Conservation (phyloP, 148 eudicot species). For the Polygonum maritimum region DNA sequence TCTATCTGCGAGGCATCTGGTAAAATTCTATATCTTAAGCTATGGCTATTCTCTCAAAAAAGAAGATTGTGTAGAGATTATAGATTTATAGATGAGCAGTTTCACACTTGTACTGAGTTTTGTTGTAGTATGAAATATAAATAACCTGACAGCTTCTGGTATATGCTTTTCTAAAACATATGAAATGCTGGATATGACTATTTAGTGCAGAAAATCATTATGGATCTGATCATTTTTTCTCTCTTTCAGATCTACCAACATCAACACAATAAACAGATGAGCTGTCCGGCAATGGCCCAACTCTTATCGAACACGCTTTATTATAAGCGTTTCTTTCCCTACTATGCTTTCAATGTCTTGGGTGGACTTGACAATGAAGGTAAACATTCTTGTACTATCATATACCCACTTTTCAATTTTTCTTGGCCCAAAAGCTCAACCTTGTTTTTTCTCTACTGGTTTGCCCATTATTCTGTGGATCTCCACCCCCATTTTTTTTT, state of each 20-base stretch:
- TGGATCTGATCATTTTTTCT: neutral
- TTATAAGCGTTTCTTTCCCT: constrained; percentile 95
- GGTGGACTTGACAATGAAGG: constrained; percentile 93
- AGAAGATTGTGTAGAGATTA: neutral
- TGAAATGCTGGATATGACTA: neutral
- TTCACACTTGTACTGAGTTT: neutral
- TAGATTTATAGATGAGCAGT: neutral
- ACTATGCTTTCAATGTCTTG: constrained; percentile 82
- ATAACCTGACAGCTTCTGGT: neutral
- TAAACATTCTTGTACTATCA: constrained; percentile 11
- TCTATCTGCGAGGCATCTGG: constrained; percentile 78
- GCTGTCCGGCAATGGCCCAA: constrained; percentile 97
- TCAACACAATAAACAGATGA: constrained; percentile 97
- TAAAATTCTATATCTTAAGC: constrained; percentile 14
- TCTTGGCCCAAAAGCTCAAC: neutral
- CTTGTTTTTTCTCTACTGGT: neutral
- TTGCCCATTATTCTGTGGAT: neutral
- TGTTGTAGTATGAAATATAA: neutral
- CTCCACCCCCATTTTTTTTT: neutral
- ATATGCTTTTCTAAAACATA: neutral
- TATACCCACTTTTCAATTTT: neutral
- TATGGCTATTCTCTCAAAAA: neutral
- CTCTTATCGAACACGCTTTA: constrained; percentile 95
- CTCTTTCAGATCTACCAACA: constrained; percentile 60
- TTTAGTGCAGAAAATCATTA: neutral